These are phyloP conservation scores for Inga laurina DNA, from an alignment of 306 rosid genomes.

Conservation along the genomic window DNA sequence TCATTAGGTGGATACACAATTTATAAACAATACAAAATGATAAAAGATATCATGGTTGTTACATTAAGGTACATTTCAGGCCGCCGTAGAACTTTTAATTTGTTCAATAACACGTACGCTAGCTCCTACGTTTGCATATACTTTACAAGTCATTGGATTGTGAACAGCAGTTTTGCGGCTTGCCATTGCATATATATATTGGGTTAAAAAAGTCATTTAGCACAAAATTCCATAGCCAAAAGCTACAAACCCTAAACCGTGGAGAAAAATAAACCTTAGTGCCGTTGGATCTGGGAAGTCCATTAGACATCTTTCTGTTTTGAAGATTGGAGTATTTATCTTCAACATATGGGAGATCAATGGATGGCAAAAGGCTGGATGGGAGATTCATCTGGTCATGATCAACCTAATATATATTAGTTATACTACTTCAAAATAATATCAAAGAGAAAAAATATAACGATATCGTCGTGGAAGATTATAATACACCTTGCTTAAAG, in stretches of 20 bases:
- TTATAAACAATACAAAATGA: too few relatives aligned
- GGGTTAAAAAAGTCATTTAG: too few relatives aligned
- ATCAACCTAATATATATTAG: neutral
- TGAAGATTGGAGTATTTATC: conserved; percentile 69
- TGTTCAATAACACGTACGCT: too few relatives aligned
- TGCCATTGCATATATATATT: too few relatives aligned
- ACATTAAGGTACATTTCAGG: too few relatives aligned
- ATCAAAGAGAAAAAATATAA: conserved; percentile 15
- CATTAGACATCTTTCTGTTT: conserved; percentile 34
- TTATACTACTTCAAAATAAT: neutral
- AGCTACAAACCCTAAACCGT: neutral
- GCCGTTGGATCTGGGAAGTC: conserved; percentile 31
- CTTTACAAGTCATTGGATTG: too few relatives aligned
- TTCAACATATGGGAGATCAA: conserved; percentile 72
- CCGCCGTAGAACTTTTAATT: too few relatives aligned
- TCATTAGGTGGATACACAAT: too few relatives aligned
- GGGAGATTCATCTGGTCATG: conserved; percentile 70
- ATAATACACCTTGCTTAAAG: conserved; percentile 62
- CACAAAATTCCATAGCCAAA: too few relatives aligned
- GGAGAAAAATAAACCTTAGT: conserved; percentile 48
- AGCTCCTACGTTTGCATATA: too few relatives aligned
- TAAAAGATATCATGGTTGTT: too few relatives aligned
- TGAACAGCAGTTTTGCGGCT: too few relatives aligned
- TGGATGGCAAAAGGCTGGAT: conserved; percentile 70
- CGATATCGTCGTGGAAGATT: neutral